These are phyloP conservation scores for Earliella scabrosa DNA, from an alignment of 1,284 basidiomycete species.

Conservation along the genomic window DNA sequence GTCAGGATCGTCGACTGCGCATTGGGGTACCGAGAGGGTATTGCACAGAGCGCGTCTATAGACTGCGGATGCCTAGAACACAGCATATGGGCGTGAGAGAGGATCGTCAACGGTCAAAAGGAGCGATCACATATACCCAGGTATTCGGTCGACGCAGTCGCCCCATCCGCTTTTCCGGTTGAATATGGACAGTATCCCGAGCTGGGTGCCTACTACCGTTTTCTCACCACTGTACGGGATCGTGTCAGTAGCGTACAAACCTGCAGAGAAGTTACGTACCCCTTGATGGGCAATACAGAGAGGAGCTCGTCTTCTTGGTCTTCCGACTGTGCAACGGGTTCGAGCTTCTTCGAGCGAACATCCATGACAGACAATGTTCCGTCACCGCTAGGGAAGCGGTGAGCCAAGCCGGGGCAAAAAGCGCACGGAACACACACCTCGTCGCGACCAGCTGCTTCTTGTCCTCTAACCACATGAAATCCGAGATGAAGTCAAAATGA, in stretches of 20 bases:
- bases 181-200: conserved; percentile 92
- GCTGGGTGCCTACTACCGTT: conserved; percentile 87
- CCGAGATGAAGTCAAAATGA: conserved; percentile 96
- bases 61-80: conserved; percentile 85
- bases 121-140: conserved; percentile 57
- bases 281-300: conserved; percentile 83
- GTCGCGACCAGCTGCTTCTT: conserved; percentile 87
- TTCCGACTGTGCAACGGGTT: conserved; percentile 82
- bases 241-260: no score
- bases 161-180: conserved; percentile 86
- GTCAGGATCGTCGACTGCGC: conserved; percentile 82
- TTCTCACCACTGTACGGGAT: conserved; percentile 71
- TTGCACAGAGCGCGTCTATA: conserved; percentile 79
- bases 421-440: conserved; percentile 56
- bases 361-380: conserved; percentile 92
- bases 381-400: conserved; percentile 70
- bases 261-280: conserved; percentile 44
- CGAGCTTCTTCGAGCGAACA: conserved; percentile 74
- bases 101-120: no score
- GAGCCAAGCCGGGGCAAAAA: not conserved
- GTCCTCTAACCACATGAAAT: conserved; percentile 86
- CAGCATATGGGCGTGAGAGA: no score
- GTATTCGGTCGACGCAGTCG: conserved; percentile 93
- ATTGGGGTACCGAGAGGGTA: conserved; percentile 71
- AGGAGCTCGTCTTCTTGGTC: conserved; percentile 97